Evolutionary conservation across 1,284 basidiomycete species (phyloP), one percentile per base, ranked within the genome.

Genomic region (Ganoderma lingzhi): DNA sequence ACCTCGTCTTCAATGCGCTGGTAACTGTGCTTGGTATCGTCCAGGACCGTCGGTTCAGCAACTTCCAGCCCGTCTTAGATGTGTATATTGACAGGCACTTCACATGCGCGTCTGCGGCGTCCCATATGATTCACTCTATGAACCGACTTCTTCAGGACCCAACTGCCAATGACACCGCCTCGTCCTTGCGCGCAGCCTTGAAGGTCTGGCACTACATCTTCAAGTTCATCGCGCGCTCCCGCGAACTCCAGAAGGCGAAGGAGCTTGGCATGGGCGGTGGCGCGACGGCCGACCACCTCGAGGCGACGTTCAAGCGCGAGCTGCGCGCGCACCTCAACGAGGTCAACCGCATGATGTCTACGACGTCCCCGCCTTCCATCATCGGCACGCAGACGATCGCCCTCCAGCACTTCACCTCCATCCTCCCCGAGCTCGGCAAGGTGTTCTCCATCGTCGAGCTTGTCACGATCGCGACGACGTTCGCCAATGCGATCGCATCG

Each of bases 201-300:
- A 98, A 98, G 80, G 97, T 99, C 28, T 98, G 96, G 95, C 93
- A 96, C 76, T 96, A 97, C 77, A 90, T 99, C 74, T 96, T 98
- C 88, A 94, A 95, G 78, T 96, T 99, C 80, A 94, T 98, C 74
- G 90, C 95, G 9, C 88, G 94, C 30, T 92, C 96, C 6, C 85
- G 96, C 51, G 95, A 97, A 77, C 81, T 98, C 45, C 96, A 98
- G 80, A 93, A 95, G 76, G 84, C 86, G 6, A 93, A 92, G 73
- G 94, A 96, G 66, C 80, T 91, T 37, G 90, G 91, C 0, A 90
- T 94, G 80, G 93, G 93, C 28, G 89, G 89, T 8, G 90, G 89
- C 6, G 90, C 92, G 1, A 95, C 95, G 0, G 90, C 93, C 14
- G 94, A 96, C 70, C 94, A 96, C 79, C 84, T 97, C 37, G 96